Percentiles rank a stretch among this genome's conserved stretches.
Evolutionary conservation across 176 grass and related monocot species (phyloP).

Genomic region (Hyparrhenia diplandra): DNA sequence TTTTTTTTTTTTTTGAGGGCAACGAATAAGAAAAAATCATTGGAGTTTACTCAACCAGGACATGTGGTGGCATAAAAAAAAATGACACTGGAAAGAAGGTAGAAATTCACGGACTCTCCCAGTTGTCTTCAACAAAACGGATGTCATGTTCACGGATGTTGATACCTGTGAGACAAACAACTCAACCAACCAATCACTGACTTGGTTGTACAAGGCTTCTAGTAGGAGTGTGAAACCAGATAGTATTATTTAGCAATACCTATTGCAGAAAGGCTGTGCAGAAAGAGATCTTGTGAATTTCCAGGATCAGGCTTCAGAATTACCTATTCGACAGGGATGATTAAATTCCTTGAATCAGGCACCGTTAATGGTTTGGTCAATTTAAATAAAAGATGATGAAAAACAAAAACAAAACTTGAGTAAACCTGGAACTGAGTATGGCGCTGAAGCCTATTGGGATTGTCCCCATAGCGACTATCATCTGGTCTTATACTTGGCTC

Average conservation of each 20-base stretch:
- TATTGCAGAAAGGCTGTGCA: constrained; percentile 83
- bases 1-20: too few species aligned
- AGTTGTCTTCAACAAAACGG: constrained; percentile 95
- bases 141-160: constrained; percentile 84
- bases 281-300: constrained; percentile 90
- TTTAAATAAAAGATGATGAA: not conserved
- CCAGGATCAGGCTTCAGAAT: constrained; percentile 92
- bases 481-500: constrained; percentile 94
- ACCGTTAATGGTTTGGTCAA: not conserved
- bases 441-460: constrained; percentile 92
- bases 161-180: constrained; percentile 48
- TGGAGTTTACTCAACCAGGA: not conserved
- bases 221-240: not conserved
- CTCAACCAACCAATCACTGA: not conserved
- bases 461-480: constrained; percentile 93
- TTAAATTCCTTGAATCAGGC: not conserved
- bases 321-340: constrained; percentile 47
- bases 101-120: constrained; percentile 87
- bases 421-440: constrained; percentile 95
- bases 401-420: not conserved
- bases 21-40: too few species aligned
- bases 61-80: not conserved
- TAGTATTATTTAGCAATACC: constrained; percentile 39
- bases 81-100: not conserved
- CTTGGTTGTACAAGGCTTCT: not conserved